phyloP scores from a whole-genome alignment of 495 filamentous ascomycete species.

The Aspergillus diversus region DNA sequence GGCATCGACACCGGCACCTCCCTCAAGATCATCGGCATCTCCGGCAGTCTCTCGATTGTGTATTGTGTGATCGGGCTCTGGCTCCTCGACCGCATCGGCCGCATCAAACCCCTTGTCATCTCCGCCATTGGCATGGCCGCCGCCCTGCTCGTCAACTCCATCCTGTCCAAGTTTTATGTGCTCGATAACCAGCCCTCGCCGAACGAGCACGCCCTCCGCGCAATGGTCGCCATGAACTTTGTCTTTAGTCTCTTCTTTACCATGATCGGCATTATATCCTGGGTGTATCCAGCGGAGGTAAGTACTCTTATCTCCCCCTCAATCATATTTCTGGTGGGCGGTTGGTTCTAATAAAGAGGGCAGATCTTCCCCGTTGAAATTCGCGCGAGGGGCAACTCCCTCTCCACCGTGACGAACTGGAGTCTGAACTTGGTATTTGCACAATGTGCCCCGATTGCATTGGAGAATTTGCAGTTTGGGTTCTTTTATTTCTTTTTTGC shows the following conservation, averaged over 20 bases:
- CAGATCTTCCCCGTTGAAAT: slow-evolving; percentile 53
- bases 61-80: slow-evolving; percentile 40
- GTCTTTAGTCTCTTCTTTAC: slow-evolving; percentile 62
- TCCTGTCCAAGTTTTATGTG: slow-evolving; percentile 40
- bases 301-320: background rate
- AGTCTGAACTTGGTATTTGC: slow-evolving; percentile 53
- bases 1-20: slow-evolving; percentile 48
- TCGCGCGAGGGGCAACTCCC: slow-evolving; percentile 50
- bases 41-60: slow-evolving; percentile 41
- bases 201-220: slow-evolving; percentile 47
- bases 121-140: slow-evolving; percentile 57
- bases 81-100: slow-evolving; percentile 51
- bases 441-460: slow-evolving; percentile 51
- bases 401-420: slow-evolving; percentile 54
- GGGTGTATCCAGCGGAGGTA: slow-evolving; percentile 55
- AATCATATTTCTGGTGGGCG: background rate
- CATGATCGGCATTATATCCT: slow-evolving; percentile 55
- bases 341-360: background rate
- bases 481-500: slow-evolving; percentile 54
- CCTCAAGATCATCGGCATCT: slow-evolving; percentile 54
- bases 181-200: slow-evolving; percentile 27
- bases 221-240: slow-evolving; percentile 61
- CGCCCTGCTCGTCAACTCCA: slow-evolving; percentile 53
- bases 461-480: slow-evolving; percentile 47
- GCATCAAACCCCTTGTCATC: slow-evolving; percentile 55